Evolutionary conservation across 176 grass and related monocot genomes (phyloP).

Genomic region (bread wheat (Triticum aestivum)): DNA sequence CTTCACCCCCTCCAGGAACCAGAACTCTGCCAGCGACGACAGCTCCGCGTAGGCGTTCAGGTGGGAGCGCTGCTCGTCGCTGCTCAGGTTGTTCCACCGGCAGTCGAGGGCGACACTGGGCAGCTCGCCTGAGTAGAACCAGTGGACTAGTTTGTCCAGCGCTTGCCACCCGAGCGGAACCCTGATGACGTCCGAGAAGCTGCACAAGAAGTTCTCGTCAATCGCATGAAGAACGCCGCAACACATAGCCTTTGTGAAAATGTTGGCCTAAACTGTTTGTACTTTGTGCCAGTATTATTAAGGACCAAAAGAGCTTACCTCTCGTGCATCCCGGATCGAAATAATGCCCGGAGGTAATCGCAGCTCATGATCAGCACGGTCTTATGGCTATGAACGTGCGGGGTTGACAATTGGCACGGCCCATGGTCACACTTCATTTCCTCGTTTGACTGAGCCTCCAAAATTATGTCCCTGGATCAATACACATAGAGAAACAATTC

Average conservation of each 20-base stretch:
- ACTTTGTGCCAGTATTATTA: neutral
- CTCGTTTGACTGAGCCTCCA: slow-evolving; percentile 66
- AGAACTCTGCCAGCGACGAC: slow-evolving; percentile 73
- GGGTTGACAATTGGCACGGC: slow-evolving; percentile 45
- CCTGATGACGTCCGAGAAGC: slow-evolving; percentile 54
- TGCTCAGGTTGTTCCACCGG: slow-evolving; percentile 46
- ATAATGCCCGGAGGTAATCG: slow-evolving; percentile 76
- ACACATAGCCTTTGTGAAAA: neutral
- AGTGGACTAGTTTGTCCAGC: slow-evolving; percentile 49
- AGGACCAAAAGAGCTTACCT: slow-evolving; percentile 50
- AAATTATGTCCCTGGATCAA: slow-evolving; percentile 72
- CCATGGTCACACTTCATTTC: slow-evolving; percentile 38
- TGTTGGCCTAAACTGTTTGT: neutral
- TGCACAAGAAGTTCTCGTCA: slow-evolving; percentile 30
- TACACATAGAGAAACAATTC: neutral
- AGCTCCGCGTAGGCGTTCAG: slow-evolving; percentile 57
- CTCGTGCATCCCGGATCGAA: slow-evolving; percentile 87
- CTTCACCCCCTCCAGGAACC: slow-evolving; percentile 68
- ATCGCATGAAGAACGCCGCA: neutral
- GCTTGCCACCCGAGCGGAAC: slow-evolving; percentile 61
- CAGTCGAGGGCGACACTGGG: slow-evolving; percentile 39
- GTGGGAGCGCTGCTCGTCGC: slow-evolving; percentile 37
- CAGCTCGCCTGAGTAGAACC: slow-evolving; percentile 68
- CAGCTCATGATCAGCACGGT: slow-evolving; percentile 59
- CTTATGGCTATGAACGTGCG: slow-evolving; percentile 72